Base-by-base conservation (phyloP, 2,329 filamentous ascomycete species). In the Cordyceps fumosorosea region DNA sequence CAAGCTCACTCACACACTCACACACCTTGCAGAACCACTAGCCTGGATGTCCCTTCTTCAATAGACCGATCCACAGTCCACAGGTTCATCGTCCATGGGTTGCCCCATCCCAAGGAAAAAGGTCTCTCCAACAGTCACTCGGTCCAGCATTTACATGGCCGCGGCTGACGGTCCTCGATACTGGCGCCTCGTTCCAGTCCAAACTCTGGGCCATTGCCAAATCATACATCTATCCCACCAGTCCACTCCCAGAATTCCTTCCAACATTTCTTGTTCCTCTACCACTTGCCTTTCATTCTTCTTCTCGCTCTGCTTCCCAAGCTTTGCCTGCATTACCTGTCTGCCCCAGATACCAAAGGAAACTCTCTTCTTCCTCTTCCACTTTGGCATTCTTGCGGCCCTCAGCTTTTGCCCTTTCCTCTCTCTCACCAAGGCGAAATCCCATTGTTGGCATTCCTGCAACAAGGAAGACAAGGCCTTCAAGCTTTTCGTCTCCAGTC, bases 241-340 rank as follows among this genome's bases (percentile, higher is more conserved):
- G 75, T 76, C 74, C 75, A 75, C 74, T 69, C 71, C 69, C 71
- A 70, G 71, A 76, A 77, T 77, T 77, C 75, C 75, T 77, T 65
- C 68, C 74, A 76, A 68, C 75, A 77, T 77, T 75, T 76, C 74
- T 77, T 71, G 70, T 72, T 57, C 69, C 70, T 72, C 68, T 70
- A 68, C 69, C 71, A 69, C 69, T 69, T 70, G 68, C 71, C 70
- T 68, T 69, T 72, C 52, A 55, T 58, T 51, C 61, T 52, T 56
- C 59, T 64, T 64, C 68, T 63, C 42, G n/a, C 56, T 47, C n/a
- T 52, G 3, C 26, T 24, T 24, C 48, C 20, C 34, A 29, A 55
- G 34, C 34, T 59, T 44, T 37, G 47, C 45, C 34, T 55, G 29
- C 29, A 1, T 29, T 29, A 7, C 29, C 29, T 29, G 29, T 29